Conservation (phyloP, 2,329 filamentous ascomycete species). For the Fusarium sp. region DNA sequence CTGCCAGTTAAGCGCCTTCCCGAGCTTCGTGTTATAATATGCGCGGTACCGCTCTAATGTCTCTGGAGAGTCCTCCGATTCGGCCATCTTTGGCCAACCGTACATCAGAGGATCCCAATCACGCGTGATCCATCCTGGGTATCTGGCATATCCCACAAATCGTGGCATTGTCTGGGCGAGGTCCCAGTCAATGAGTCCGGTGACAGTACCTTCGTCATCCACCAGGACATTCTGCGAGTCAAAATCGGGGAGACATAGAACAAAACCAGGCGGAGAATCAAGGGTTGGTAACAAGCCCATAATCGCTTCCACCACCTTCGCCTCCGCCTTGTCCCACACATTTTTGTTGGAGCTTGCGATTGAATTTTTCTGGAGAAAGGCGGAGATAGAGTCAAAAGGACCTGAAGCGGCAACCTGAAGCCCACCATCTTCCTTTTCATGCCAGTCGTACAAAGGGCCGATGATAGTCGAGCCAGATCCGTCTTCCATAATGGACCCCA, state of each 20-base stretch:
- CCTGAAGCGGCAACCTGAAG: neutral
- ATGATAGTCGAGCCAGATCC: neutral
- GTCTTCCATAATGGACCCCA: neutral
- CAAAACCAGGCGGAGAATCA: neutral
- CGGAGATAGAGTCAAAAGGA: neutral
- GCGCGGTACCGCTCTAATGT: accelerated
- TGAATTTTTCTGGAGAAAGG: neutral
- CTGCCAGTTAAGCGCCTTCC: neutral
- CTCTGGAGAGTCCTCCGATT: neutral
- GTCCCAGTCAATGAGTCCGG: constrained; percentile 1
- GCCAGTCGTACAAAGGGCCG: neutral
- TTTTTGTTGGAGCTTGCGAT: neutral
- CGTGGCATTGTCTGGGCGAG: neutral
- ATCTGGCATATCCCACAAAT: neutral
- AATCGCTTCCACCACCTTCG: neutral
- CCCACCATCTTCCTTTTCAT: neutral
- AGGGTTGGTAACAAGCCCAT: neutral
- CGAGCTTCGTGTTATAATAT: neutral
- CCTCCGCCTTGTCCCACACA: neutral
- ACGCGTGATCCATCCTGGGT: neutral
- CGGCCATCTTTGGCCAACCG: neutral
- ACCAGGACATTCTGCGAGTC: constrained; percentile 10
- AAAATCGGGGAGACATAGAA: neutral
- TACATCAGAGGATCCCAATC: constrained; percentile 18
- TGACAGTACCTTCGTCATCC: neutral